These are phyloP conservation scores for Lepidium africanum DNA, from an alignment of 345 rosid species.

Conservation along the genomic window DNA sequence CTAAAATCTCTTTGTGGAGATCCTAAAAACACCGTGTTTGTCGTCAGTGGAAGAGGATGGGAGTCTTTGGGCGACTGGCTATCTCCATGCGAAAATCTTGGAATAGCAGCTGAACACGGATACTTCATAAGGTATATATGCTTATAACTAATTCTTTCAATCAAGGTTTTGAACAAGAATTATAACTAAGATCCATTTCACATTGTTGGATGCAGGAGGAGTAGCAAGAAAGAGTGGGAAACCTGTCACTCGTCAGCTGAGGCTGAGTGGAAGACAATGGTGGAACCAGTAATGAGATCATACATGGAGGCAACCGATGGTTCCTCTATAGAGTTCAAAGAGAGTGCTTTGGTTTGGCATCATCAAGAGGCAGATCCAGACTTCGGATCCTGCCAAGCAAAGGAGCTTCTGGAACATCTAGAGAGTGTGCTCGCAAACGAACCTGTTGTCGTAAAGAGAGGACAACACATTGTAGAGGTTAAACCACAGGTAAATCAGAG, in stretches of 20 bases:
- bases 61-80: conserved; percentile 55
- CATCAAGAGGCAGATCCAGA: conserved; percentile 95
- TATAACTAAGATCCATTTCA: not conserved
- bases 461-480: conserved; percentile 87
- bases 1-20: conserved; percentile 49
- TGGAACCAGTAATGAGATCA: conserved; percentile 71
- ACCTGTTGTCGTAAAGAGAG: conserved; percentile 79
- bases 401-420: conserved; percentile 74
- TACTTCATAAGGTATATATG: conserved; percentile 49
- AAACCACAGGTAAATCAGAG: conserved; percentile 63
- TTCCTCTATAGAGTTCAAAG: conserved; percentile 68
- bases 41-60: conserved; percentile 72
- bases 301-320: conserved; percentile 89
- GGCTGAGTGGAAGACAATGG: conserved; percentile 69
- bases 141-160: not conserved
- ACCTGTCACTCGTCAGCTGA: conserved; percentile 45
- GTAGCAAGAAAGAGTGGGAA: conserved; percentile 59
- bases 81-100: conserved; percentile 60
- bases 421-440: conserved; percentile 82
- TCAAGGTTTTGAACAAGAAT: not conserved
- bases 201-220: conserved; percentile 40
- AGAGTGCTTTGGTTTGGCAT: conserved; percentile 89
- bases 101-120: conserved; percentile 88
- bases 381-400: conserved; percentile 89
- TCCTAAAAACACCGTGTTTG: conserved; percentile 64